Evolutionary conservation across 176 grass and related monocot species (phyloP).

Genomic region (Tillandsia leiboldiana): DNA sequence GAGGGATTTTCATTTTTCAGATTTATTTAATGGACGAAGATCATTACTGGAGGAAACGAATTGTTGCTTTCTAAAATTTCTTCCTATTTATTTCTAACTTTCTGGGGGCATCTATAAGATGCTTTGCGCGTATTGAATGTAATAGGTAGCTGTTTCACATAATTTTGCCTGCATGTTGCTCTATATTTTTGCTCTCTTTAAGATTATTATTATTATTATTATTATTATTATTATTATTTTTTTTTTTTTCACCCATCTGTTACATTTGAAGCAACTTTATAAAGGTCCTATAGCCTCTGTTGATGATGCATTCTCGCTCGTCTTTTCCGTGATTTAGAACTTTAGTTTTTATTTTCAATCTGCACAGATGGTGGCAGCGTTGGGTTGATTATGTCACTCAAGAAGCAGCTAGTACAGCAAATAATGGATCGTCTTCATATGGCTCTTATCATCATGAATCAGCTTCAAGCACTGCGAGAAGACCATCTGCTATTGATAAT

Average conservation of each 20-base stretch:
- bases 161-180: not conserved
- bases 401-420: conserved; percentile 51
- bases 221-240: no score
- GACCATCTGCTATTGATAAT: conserved; percentile 89
- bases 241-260: not conserved
- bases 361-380: conserved; percentile 93
- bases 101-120: not conserved
- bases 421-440: conserved; percentile 37
- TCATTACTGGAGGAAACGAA: no score
- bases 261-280: not conserved
- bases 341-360: conserved; percentile 21
- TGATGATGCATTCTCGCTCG: not conserved
- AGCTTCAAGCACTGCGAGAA: conserved; percentile 39
- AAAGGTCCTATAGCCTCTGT: no score
- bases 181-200: not conserved
- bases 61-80: not conserved
- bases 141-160: not conserved
- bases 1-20: no score
- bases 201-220: no score
- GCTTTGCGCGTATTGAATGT: no score
- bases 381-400: conserved; percentile 97
- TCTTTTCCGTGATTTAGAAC: conserved; percentile 2
- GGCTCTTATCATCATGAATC: conserved; percentile 50
- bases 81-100: not conserved
- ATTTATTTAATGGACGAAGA: no score